Percentiles rank a stretch among this genome's conserved stretches.
These are phyloP conservation scores for Tetradesmus lagerheimii DNA, from an alignment of 139 green algal genomes.

Conservation along the genomic window DNA sequence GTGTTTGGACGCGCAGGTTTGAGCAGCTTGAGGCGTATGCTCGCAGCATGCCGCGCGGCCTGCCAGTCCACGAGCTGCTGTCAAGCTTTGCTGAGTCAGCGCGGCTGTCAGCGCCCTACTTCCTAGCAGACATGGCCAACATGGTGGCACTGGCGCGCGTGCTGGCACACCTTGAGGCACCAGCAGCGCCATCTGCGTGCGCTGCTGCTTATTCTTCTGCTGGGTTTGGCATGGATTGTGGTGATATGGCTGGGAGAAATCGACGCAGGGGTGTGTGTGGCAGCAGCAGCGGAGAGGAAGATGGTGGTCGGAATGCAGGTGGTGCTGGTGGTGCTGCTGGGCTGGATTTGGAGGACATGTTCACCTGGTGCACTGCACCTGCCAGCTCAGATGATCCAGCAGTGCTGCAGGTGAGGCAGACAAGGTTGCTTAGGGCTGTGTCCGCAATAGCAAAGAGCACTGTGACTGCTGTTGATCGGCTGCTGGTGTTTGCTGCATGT, in stretches of 20 bases:
- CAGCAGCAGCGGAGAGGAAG: background rate
- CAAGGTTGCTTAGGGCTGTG: background rate
- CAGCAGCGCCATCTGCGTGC: too few species aligned
- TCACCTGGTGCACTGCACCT: constrained; percentile 26
- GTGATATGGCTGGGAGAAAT: too few species aligned
- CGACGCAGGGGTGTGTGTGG: background rate
- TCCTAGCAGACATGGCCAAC: constrained; percentile 37
- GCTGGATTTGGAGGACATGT: constrained; percentile 30
- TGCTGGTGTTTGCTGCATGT: background rate
- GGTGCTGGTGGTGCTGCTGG: background rate
- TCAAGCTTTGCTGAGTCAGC: background rate
- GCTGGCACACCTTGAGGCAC: background rate
- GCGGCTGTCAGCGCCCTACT: background rate
- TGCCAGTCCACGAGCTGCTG: constrained; percentile 33
- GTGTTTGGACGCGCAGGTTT: background rate
- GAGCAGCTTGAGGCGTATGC: constrained; percentile 34
- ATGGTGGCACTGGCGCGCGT: constrained; percentile 8
- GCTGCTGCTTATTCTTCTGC: background rate
- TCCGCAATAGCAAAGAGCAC: too few species aligned
- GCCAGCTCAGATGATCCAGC: constrained; percentile 19
- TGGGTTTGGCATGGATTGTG: background rate
- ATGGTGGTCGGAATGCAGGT: background rate
- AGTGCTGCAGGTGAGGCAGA: constrained; percentile 13
- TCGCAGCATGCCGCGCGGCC: background rate
- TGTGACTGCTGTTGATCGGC: background rate